phyloP scores from a whole-genome alignment of 768 basidiomycete species.

The Albatrellus ellisii region DNA sequence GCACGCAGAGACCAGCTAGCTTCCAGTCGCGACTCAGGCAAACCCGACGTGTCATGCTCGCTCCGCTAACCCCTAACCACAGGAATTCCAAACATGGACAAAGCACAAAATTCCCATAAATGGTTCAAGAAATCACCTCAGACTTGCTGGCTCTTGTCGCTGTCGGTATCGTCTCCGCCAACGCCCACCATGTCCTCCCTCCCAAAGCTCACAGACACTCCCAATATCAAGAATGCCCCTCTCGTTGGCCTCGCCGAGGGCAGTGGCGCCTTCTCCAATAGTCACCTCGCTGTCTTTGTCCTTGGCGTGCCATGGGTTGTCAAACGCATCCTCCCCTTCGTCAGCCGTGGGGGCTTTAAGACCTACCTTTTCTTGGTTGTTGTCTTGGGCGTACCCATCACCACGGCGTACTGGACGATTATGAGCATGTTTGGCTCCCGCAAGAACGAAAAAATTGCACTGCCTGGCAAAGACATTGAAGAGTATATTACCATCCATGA shows the following conservation, averaged over 20 bases:
- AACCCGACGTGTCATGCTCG: not conserved
- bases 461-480: constrained; percentile 79
- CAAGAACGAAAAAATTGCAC: constrained; percentile 71
- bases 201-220: constrained; percentile 51
- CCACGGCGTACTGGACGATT: constrained; percentile 81
- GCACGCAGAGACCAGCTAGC: too few species aligned
- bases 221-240: constrained; percentile 79
- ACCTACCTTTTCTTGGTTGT: constrained; percentile 74
- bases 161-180: not conserved
- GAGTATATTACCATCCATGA: constrained; percentile 90
- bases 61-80: too few species aligned
- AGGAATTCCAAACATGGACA: not conserved
- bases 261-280: constrained; percentile 73
- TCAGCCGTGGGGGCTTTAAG: constrained; percentile 75
- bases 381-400: constrained; percentile 62
- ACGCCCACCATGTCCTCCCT: constrained; percentile 25
- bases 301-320: constrained; percentile 74
- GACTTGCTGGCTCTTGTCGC: not conserved
- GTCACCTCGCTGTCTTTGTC: constrained; percentile 64
- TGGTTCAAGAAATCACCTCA: not conserved
- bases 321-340: constrained; percentile 69
- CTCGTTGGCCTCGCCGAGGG: constrained; percentile 75
- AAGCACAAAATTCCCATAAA: not conserved
- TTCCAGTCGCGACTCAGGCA: not conserved
- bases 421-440: constrained; percentile 72